Evolutionary conservation across 2,329 filamentous ascomycete genomes (phyloP).

Genomic region (Ampelomyces quisqualis): DNA sequence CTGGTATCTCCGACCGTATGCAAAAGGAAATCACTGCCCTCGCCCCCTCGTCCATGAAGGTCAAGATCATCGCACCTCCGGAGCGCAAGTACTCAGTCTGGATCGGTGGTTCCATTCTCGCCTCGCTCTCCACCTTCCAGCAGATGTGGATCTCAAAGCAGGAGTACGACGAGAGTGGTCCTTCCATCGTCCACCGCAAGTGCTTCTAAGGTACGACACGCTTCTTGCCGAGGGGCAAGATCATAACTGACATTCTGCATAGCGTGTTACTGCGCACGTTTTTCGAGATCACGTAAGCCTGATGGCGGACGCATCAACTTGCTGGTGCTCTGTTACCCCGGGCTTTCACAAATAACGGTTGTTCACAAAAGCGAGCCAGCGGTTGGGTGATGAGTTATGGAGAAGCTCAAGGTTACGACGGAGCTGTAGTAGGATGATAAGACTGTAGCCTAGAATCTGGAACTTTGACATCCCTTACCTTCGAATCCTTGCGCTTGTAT

Average conservation of each 20-base stretch:
- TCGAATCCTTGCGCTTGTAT: too few species aligned
- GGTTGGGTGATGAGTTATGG: constrained; percentile 43
- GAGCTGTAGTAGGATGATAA: constrained; percentile 39
- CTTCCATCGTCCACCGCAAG: constrained; percentile 99
- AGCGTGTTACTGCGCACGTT: constrained; percentile 41
- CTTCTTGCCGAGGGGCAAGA: constrained; percentile 3
- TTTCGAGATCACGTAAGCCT: constrained; percentile 43
- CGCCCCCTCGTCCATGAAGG: constrained; percentile 99
- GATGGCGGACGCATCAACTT: constrained; percentile 39
- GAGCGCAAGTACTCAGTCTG: constrained; percentile 99
- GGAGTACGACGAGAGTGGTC: constrained; percentile 99
- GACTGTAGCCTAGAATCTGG: constrained; percentile 45
- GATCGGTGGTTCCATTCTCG: constrained; percentile 99
- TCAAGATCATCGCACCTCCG: constrained; percentile 99
- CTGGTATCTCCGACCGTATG: constrained; percentile 99
- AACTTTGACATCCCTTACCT: constrained; percentile 36
- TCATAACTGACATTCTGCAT: constrained; percentile 24
- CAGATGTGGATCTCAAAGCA: constrained; percentile 99
- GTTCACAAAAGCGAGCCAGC: constrained; percentile 44
- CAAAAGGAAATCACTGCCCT: constrained; percentile 99
- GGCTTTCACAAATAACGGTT: constrained; percentile 39
- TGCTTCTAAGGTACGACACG: constrained; percentile 85
- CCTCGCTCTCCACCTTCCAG: constrained; percentile 99
- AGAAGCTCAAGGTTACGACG: constrained; percentile 39
- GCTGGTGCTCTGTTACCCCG: constrained; percentile 41